Base-by-base conservation (phyloP, 2,329 filamentous ascomycete species). In the Macrophomina pseudophaseolina region DNA sequence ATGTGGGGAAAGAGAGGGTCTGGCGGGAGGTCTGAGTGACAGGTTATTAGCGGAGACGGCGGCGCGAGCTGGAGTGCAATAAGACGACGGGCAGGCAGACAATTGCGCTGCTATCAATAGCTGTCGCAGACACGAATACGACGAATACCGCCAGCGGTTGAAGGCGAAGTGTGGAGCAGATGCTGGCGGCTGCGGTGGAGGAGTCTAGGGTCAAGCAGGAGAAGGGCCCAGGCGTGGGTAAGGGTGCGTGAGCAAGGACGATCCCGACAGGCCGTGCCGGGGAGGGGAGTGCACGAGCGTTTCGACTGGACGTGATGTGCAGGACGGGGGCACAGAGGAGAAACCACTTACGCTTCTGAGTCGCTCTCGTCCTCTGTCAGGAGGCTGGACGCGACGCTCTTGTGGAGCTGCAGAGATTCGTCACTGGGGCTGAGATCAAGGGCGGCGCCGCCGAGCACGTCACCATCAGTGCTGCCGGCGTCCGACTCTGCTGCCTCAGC, bases 351-450 rank as follows among this genome's bases (percentile, higher is more conserved):
- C 83, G 74, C 68, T 69, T 83, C 82, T 65, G 72, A 70, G 53
- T 87, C 85, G 38, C 81, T 83, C 69, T 38, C 35, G 35, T 85
- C 83, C 68, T 84, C 82, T 16, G 82, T 84, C 65, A 82, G 72
- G 56, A 85, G 78, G 72, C 81, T 84, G 78, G 82, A 83, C 49
- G 79, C 72, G 30, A 80, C 79, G 72, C 81, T 83, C 70, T 76
- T 81, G 69, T 78, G 75, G 48, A 80, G 72, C 4, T 74, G 75
- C 30, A 82, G 73, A n/a, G 80, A 80, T 44, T 81, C 78, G 64
- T 79, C 75, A 71, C 80, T 82, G 64, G 69, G 69, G 42, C 70
- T 67, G 7, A 64, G 40, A 18, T 38, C 44, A 28, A 58, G 28
- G 5, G 30, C 40, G 42, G 35, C 56, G 28, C 42, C 58, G 58